phyloP scores from a whole-genome alignment of 495 filamentous ascomycete species.

The Penicilliopsis zonata region DNA sequence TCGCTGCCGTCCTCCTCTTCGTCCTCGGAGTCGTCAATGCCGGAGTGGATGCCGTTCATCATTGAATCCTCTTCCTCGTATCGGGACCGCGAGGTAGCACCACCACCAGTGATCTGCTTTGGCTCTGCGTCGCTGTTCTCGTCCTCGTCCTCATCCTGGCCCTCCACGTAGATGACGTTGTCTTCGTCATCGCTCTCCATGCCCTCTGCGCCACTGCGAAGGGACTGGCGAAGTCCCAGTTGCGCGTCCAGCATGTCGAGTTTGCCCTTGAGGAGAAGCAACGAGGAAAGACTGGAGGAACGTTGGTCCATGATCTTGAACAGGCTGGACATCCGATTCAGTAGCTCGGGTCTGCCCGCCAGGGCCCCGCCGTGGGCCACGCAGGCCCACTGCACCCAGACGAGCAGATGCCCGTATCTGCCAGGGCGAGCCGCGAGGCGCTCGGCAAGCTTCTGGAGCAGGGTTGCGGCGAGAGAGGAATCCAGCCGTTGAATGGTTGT shows the following conservation, averaged over 20 bases:
- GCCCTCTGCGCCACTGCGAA: constrained; percentile 34
- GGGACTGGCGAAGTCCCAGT: constrained; percentile 58
- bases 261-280: constrained; percentile 84
- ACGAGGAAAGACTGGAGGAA: constrained; percentile 64
- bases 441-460: constrained; percentile 77
- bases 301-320: constrained; percentile 77
- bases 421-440: constrained; percentile 79
- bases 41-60: constrained; percentile 23
- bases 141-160: constrained; percentile 43
- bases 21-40: constrained; percentile 24
- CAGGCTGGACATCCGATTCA: constrained; percentile 63
- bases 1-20: constrained; percentile 29
- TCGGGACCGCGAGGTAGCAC: constrained; percentile 19
- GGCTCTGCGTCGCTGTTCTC: constrained; percentile 29
- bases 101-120: constrained; percentile 16
- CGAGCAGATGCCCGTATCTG: constrained; percentile 79
- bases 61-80: constrained; percentile 35
- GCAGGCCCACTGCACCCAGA: constrained; percentile 95
- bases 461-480: constrained; percentile 61
- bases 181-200: constrained; percentile 60
- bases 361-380: constrained; percentile 88
- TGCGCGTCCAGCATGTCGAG: constrained; percentile 86
- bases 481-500: constrained; percentile 83
- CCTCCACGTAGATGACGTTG: constrained; percentile 79
- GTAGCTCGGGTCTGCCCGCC: constrained; percentile 64